Percentiles rank a stretch among this genome's conserved stretches.
These are phyloP conservation scores for Suillus americanus DNA, from an alignment of 768 basidiomycete genomes.

Conservation along the genomic window DNA sequence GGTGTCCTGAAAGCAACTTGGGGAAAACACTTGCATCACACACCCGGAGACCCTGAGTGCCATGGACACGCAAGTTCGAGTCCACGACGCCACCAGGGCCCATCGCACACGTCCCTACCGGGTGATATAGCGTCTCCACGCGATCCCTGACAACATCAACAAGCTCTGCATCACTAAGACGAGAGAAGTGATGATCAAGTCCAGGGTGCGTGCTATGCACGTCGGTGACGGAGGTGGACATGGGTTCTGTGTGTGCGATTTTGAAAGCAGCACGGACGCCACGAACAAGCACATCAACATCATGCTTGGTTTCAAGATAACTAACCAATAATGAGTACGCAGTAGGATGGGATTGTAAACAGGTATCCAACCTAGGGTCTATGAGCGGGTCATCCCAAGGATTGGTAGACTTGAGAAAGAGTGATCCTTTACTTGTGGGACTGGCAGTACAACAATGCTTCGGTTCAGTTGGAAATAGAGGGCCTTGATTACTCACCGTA, in stretches of 20 bases:
- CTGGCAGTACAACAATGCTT: slow-evolving; percentile 21
- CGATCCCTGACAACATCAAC: slow-evolving; percentile 33
- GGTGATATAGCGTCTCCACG: slow-evolving; percentile 45
- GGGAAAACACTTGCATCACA: slow-evolving; percentile 43
- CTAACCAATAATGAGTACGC: slow-evolving; percentile 20
- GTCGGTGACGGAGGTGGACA: slow-evolving; percentile 35
- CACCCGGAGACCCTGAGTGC: slow-evolving; percentile 36
- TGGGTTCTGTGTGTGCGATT: slow-evolving; percentile 38
- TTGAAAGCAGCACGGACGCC: slow-evolving; percentile 38
- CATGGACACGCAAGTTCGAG: slow-evolving; percentile 37
- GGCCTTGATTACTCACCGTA: slow-evolving; percentile 20
- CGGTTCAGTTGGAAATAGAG: neutral
- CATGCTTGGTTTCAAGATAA: slow-evolving; percentile 42
- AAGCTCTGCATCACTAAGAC: slow-evolving; percentile 34
- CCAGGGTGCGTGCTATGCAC: slow-evolving; percentile 24
- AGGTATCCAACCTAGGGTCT: slow-evolving; percentile 38
- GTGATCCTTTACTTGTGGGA: slow-evolving; percentile 43
- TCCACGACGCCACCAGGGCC: slow-evolving; percentile 36
- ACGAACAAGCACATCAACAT: slow-evolving; percentile 39
- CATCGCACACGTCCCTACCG: slow-evolving; percentile 25
- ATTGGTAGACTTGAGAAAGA: slow-evolving; percentile 39
- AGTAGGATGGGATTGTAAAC: neutral
- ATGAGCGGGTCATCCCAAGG: slow-evolving; percentile 42
- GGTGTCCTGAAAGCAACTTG: slow-evolving; percentile 36
- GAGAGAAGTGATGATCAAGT: slow-evolving; percentile 40